These are phyloP conservation scores for Xylaria longipes DNA, from an alignment of 495 filamentous ascomycete genomes.

Conservation along the genomic window DNA sequence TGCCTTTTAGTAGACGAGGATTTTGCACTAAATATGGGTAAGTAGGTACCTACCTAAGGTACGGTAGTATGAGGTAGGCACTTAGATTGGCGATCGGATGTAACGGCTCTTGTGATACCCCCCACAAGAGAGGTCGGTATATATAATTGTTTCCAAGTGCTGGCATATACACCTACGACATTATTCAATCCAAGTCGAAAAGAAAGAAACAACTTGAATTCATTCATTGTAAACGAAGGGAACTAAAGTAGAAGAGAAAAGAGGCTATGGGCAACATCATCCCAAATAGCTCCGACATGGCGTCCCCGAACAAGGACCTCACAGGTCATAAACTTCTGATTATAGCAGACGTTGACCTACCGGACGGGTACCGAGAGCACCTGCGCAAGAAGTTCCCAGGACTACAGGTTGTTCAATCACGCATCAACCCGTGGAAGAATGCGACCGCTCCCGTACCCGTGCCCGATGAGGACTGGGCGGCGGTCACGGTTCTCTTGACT, in stretches of 20 bases:
- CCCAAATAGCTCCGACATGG: slow-evolving; percentile 6
- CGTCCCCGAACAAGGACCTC: slow-evolving; percentile 46
- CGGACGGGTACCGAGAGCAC: slow-evolving; percentile 46
- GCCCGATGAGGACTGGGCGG: slow-evolving; percentile 52
- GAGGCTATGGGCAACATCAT: slow-evolving; percentile 6
- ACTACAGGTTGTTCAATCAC: slow-evolving; percentile 49
- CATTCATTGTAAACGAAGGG: neutral
- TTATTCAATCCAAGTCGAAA: neutral
- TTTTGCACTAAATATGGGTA: neutral
- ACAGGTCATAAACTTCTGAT: slow-evolving; percentile 54
- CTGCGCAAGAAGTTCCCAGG: slow-evolving; percentile 59
- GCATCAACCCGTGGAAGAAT: slow-evolving; percentile 27
- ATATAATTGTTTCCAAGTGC: neutral
- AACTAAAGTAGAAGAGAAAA: neutral
- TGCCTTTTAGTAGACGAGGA: neutral
- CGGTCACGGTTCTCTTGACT: slow-evolving; percentile 70
- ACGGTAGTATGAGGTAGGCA: neutral
- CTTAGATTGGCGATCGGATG: neutral
- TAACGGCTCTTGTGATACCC: neutral
- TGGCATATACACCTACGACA: neutral
- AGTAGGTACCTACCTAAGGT: neutral
- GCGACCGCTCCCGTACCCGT: slow-evolving; percentile 15
- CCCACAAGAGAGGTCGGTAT: neutral
- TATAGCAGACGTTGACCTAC: slow-evolving; percentile 52
- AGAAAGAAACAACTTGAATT: neutral